phyloP scores from a whole-genome alignment of 148 eudicot genomes.

The Suaeda aralocaspica region DNA sequence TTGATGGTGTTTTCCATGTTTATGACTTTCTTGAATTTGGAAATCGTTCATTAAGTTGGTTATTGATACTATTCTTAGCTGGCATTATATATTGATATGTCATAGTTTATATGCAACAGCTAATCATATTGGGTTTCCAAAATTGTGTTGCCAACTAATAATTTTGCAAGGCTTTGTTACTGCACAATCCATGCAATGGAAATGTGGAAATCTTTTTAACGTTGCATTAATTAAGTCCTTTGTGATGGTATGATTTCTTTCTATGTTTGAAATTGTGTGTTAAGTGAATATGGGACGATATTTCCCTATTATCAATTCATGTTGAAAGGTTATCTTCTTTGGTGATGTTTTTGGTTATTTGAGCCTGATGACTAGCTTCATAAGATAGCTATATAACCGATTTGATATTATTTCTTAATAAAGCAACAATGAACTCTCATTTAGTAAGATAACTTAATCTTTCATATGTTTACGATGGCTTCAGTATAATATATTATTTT shows the following conservation, averaged over 20 bases:
- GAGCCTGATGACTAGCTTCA: background rate
- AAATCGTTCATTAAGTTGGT: background rate
- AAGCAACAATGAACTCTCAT: too few species aligned
- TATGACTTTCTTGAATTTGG: background rate
- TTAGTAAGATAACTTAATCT: too few species aligned
- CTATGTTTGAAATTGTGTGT: too few species aligned
- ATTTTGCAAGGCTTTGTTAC: too few species aligned
- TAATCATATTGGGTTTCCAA: background rate
- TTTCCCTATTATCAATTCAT: too few species aligned
- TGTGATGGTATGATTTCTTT: background rate
- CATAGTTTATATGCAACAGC: background rate
- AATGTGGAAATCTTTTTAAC: background rate
- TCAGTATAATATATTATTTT: too few species aligned
- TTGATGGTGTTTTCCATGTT: background rate
- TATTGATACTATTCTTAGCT: background rate
- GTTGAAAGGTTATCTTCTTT: background rate
- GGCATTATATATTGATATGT: too few species aligned
- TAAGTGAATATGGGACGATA: too few species aligned
- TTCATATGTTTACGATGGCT: too few species aligned
- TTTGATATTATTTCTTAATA: too few species aligned
- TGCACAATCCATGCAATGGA: background rate
- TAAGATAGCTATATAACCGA: background rate
- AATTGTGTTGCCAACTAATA: background rate
- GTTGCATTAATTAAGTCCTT: too few species aligned
- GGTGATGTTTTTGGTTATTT: background rate